phyloP scores from a whole-genome alignment of 257 asterid species.

The Osmanthus fragrans region DNA sequence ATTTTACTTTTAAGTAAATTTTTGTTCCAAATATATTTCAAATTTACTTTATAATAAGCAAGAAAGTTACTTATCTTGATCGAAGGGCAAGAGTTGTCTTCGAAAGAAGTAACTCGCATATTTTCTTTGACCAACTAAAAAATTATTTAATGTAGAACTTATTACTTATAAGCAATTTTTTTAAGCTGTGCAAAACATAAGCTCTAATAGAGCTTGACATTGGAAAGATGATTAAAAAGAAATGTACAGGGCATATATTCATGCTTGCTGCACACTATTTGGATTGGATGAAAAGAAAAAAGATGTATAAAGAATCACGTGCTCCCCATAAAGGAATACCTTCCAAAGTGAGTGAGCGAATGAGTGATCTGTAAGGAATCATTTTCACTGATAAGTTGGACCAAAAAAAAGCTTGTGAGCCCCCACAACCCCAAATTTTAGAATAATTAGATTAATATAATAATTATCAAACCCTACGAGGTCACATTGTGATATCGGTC shows the following conservation, averaged over 20 bases:
- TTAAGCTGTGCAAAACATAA: too few species aligned
- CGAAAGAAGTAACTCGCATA: not conserved
- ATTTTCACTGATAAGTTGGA: slow-evolving; percentile 31
- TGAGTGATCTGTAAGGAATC: slow-evolving; percentile 48
- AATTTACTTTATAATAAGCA: too few species aligned
- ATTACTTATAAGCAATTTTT: too few species aligned
- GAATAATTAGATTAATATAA: not conserved
- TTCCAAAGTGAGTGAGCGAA: slow-evolving; percentile 28
- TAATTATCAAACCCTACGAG: too few species aligned
- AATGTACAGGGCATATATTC: not conserved
- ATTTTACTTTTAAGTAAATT: too few species aligned
- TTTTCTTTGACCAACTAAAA: too few species aligned
- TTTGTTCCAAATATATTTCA: not conserved
- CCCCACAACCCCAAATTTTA: not conserved
- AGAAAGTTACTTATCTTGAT: too few species aligned
- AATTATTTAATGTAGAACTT: too few species aligned
- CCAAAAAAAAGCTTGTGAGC: slow-evolving; percentile 8
- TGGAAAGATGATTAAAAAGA: not conserved
- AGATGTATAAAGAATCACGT: slow-evolving; percentile 21
- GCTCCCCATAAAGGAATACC: not conserved
- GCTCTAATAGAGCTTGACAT: not conserved
- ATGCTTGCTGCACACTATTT: slow-evolving; percentile 38
- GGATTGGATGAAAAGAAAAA: slow-evolving; percentile 34
- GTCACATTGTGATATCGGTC: too few species aligned
- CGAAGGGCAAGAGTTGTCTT: not conserved